Evolutionary conservation across 2,329 filamentous ascomycete genomes (phyloP).

Genomic region (Fusarium agapanthi): DNA sequence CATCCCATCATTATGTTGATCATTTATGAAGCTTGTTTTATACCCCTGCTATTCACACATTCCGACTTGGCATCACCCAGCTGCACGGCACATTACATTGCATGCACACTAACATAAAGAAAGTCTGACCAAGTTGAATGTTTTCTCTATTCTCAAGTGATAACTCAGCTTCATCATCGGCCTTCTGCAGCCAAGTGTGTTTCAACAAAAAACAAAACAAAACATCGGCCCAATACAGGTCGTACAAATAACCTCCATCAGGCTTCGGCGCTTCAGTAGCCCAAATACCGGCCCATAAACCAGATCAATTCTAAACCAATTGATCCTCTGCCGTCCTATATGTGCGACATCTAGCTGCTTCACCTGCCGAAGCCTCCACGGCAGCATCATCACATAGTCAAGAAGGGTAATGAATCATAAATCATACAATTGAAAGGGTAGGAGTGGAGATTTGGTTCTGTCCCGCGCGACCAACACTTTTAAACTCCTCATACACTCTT

Average conservation of each 20-base stretch:
- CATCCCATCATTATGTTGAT: slow-evolving; percentile 24
- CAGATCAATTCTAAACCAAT: not conserved
- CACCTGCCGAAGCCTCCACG: not conserved
- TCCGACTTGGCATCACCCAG: not conserved
- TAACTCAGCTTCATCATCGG: not conserved
- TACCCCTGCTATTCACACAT: not conserved
- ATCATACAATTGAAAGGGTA: slow-evolving; percentile 34
- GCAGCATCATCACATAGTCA: not conserved
- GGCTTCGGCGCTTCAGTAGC: slow-evolving; percentile 10
- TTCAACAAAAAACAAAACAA: slow-evolving; percentile 5
- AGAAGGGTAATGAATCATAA: not conserved
- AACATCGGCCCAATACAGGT: not conserved
- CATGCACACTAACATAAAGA: not conserved
- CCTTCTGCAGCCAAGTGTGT: not conserved
- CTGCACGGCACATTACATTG: not conserved
- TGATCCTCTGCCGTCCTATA: not conserved
- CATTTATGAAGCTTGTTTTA: not conserved
- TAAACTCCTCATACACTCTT: slow-evolving; percentile 8
- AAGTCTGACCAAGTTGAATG: not conserved
- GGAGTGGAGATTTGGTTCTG: slow-evolving; percentile 45
- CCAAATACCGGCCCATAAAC: not conserved
- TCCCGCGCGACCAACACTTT: slow-evolving; percentile 36
- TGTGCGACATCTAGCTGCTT: not conserved
- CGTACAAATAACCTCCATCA: not conserved
- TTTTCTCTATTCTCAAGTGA: not conserved